Evolutionary conservation across 192 early-diverging fungal species (phyloP).

Genomic region (Blastocladiella britannica): DNA sequence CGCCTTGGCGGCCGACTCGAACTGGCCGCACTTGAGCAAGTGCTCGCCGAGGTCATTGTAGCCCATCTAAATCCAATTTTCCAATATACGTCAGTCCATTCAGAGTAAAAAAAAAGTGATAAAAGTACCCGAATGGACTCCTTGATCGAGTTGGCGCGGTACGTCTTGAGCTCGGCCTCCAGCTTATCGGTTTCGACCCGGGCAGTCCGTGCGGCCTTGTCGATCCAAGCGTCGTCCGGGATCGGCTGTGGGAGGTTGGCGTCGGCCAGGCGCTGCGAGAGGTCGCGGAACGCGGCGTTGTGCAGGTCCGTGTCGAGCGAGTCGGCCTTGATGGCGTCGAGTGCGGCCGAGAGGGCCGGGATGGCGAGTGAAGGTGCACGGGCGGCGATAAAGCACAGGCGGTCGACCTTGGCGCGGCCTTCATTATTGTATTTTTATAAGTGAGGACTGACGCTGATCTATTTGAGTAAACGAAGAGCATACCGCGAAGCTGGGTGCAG

Average conservation of each 20-base stretch:
- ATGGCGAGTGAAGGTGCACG: background rate
- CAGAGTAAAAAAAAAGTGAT: conserved; percentile 1
- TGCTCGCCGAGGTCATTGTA: conserved; percentile 63
- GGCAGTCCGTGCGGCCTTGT: conserved; percentile 20
- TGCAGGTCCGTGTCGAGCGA: background rate
- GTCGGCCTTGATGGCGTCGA: background rate
- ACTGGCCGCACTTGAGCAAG: conserved; percentile 46
- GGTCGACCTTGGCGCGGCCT: background rate
- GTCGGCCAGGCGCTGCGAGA: background rate
- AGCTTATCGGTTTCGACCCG: conserved; percentile 34
- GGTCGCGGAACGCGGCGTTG: background rate
- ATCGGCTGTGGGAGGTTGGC: background rate
- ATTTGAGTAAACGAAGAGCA: too few species aligned
- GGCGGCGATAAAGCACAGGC: background rate
- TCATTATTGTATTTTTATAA: too few species aligned
- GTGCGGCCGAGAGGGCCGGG: background rate
- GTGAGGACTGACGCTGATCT: too few species aligned
- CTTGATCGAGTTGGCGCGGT: conserved; percentile 57
- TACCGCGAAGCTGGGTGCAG: too few species aligned
- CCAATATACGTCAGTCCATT: too few species aligned
- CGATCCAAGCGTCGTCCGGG: conserved; percentile 22
- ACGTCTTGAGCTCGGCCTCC: conserved; percentile 55
- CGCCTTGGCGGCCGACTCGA: conserved; percentile 37
- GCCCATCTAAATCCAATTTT: too few species aligned
- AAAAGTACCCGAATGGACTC: conserved; percentile 57